Percentiles rank a stretch among this genome's conserved stretches.
phyloP scores from a whole-genome alignment of 805 yeast species.

The Kodamaea kaohsiungensis region DNA sequence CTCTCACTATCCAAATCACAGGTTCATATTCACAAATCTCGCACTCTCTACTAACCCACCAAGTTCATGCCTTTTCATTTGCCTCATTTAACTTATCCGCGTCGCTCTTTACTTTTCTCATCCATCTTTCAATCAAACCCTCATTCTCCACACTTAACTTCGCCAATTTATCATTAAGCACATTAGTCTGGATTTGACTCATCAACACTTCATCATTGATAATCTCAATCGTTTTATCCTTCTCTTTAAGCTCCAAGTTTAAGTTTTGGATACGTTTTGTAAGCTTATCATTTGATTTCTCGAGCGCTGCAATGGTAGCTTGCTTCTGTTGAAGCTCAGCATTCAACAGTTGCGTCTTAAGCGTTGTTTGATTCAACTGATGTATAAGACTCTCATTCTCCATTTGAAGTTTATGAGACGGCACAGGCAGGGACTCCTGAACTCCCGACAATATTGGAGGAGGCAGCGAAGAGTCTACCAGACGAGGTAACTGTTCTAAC shows the following conservation, averaged over 20 bases:
- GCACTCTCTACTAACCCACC: no score
- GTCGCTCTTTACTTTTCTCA: slow-evolving; percentile 48
- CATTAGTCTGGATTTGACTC: slow-evolving; percentile 56
- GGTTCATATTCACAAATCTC: no score
- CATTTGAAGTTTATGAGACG: slow-evolving; percentile 5
- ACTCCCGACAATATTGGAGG: slow-evolving; percentile 5
- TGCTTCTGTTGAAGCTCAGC: slow-evolving; percentile 11
- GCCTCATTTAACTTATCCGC: slow-evolving; percentile 60
- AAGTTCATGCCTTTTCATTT: slow-evolving; percentile 20
- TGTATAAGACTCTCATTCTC: slow-evolving; percentile 5
- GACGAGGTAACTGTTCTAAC: slow-evolving; percentile 9
- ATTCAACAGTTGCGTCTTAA: slow-evolving; percentile 23
- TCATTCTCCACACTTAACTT: slow-evolving; percentile 51
- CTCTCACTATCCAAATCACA: no score
- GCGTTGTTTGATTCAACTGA: slow-evolving; percentile 24
- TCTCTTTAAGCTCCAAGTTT: slow-evolving; percentile 37
- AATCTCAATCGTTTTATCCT: slow-evolving; percentile 57
- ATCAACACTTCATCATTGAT: slow-evolving; percentile 69
- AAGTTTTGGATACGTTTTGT: slow-evolving; percentile 22
- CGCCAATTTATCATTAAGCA: slow-evolving; percentile 38
- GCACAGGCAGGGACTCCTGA: slow-evolving; percentile 9
- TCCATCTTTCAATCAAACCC: slow-evolving; percentile 47
- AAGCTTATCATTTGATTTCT: slow-evolving; percentile 19
- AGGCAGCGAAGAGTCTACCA: slow-evolving; percentile 2
- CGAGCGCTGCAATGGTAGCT: slow-evolving; percentile 15